Conservation (phyloP, 2,329 filamentous ascomycete species). For the Xylariaceae sp. region DNA sequence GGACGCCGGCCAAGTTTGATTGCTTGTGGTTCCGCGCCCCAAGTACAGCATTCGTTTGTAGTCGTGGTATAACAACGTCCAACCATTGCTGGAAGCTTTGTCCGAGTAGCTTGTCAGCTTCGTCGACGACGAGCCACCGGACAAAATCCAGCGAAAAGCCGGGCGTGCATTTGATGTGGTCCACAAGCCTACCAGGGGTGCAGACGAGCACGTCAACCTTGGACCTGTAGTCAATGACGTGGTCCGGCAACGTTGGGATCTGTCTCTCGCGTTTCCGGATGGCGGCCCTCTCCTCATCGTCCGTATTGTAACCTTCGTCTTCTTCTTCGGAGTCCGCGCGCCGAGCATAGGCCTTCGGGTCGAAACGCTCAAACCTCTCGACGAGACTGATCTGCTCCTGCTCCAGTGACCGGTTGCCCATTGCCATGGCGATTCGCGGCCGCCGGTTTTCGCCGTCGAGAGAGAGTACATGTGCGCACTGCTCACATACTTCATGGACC, state of each 20-base stretch:
- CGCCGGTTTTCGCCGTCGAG: slow-evolving; percentile 47
- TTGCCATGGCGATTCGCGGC: slow-evolving; percentile 71
- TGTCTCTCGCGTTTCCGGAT: slow-evolving; percentile 22
- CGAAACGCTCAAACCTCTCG: slow-evolving; percentile 48
- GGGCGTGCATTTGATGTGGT: slow-evolving; percentile 77
- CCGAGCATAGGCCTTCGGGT: slow-evolving; percentile 48
- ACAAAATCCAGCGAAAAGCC: slow-evolving; percentile 74
- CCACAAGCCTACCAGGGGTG: slow-evolving; percentile 85
- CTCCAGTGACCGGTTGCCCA: slow-evolving; percentile 72
- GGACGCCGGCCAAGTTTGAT: slow-evolving; percentile 47
- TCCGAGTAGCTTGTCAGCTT: slow-evolving; percentile 84
- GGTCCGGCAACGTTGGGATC: slow-evolving; percentile 40
- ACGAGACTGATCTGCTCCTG: slow-evolving; percentile 44
- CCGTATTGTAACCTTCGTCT: slow-evolving; percentile 26
- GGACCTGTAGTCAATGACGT: slow-evolving; percentile 59
- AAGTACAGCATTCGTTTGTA: slow-evolving; percentile 38
- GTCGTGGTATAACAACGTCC: slow-evolving; percentile 57
- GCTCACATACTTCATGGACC: slow-evolving; percentile 68
- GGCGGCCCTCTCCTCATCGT: slow-evolving; percentile 21
- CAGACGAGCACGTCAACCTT: slow-evolving; percentile 84
- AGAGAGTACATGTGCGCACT: slow-evolving; percentile 59
- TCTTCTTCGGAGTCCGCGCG: slow-evolving; percentile 25
- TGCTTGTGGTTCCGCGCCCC: slow-evolving; percentile 47
- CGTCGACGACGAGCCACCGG: slow-evolving; percentile 85
- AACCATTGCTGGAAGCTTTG: slow-evolving; percentile 94